phyloP scores from a whole-genome alignment of 2,329 filamentous ascomycete species.

The Colletotrichum sp. region DNA sequence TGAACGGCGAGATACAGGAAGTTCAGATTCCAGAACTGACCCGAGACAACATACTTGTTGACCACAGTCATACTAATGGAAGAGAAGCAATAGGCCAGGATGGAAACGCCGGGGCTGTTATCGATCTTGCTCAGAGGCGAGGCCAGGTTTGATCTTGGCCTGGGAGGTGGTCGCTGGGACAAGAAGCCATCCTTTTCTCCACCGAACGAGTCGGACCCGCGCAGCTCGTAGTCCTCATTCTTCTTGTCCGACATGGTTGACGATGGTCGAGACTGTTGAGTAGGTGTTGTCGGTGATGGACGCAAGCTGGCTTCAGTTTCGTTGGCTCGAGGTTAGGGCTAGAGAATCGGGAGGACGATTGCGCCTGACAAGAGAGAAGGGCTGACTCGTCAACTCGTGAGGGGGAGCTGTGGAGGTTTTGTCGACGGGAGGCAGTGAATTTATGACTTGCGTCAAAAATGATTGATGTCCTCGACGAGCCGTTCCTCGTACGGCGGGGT shows the following conservation, averaged over 20 bases:
- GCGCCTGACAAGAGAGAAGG: neutral
- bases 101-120: constrained; percentile 80
- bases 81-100: constrained; percentile 89
- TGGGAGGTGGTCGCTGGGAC: constrained; percentile 44
- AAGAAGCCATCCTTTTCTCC: constrained; percentile 60
- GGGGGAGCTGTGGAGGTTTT: neutral
- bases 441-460: neutral
- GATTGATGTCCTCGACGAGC: neutral
- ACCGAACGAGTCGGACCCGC: constrained; percentile 66
- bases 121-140: constrained; percentile 56
- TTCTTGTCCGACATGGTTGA: constrained; percentile 85
- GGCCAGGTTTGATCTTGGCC: constrained; percentile 29
- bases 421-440: neutral
- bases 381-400: neutral
- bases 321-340: neutral
- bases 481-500: neutral
- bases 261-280: neutral
- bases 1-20: constrained; percentile 94
- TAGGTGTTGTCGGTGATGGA: constrained; percentile 31
- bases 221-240: constrained; percentile 79
- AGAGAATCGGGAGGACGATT: neutral
- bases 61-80: constrained; percentile 99
- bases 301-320: neutral
- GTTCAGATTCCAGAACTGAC: constrained; percentile 90
- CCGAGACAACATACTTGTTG: constrained; percentile 98